These are phyloP conservation scores for Staphylotrichum tortipilum DNA, from an alignment of 495 filamentous ascomycete genomes.

Conservation along the genomic window DNA sequence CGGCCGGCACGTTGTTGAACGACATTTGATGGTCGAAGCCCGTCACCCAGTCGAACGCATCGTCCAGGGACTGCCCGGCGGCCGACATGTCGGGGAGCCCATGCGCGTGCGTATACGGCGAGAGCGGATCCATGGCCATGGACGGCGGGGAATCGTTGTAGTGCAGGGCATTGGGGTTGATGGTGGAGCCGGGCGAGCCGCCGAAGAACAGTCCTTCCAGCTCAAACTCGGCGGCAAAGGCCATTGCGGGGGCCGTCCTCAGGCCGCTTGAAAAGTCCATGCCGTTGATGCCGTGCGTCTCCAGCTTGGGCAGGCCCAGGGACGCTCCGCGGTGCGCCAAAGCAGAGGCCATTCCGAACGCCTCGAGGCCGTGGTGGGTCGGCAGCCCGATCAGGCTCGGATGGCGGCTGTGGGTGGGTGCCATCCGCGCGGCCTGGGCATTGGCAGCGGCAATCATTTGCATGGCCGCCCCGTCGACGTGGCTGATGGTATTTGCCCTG, in stretches of 20 bases:
- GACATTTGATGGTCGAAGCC: conserved; percentile 71
- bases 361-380: conserved; percentile 44
- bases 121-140: conserved; percentile 62
- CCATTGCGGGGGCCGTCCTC: conserved; percentile 70
- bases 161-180: conserved; percentile 94
- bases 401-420: conserved; percentile 50
- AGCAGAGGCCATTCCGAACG: conserved; percentile 60
- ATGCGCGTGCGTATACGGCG: conserved; percentile 63
- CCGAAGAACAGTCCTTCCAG: conserved; percentile 67
- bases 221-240: conserved; percentile 64
- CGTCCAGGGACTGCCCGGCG: conserved; percentile 55
- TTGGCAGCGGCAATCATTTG: conserved; percentile 57
- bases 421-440: conserved; percentile 42
- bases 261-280: conserved; percentile 57
- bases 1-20: conserved; percentile 54
- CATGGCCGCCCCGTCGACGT: conserved; percentile 73
- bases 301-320: conserved; percentile 71
- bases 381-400: conserved; percentile 58
- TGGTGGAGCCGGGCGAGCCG: conserved; percentile 52
- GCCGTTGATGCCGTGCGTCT: conserved; percentile 54
- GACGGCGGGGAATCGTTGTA: conserved; percentile 75
- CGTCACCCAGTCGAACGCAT: conserved; percentile 78
- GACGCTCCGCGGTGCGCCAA: conserved; percentile 54
- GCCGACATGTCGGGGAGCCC: conserved; percentile 51
- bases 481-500: conserved; percentile 92